phyloP scores from a whole-genome alignment of 2,329 filamentous ascomycete species.

The Clonostachys sp. region DNA sequence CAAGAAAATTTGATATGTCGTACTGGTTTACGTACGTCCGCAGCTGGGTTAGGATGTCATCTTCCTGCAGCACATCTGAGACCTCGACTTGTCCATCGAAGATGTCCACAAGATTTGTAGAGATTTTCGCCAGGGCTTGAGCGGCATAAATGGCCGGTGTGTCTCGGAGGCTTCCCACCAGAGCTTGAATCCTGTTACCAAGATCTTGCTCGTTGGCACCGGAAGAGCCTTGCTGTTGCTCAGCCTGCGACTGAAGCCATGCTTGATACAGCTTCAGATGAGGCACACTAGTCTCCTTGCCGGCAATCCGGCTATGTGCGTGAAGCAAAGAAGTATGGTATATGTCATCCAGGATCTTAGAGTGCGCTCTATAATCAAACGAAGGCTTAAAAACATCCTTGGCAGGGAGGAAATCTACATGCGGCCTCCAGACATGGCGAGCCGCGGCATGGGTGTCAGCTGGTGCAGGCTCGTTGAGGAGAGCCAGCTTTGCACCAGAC shows the following conservation, averaged over 20 bases:
- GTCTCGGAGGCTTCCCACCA: neutral
- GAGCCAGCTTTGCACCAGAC: neutral
- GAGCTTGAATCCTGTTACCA: neutral
- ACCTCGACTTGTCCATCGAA: conserved; percentile 14
- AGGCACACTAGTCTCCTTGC: conserved; percentile 9
- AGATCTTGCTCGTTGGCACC: neutral
- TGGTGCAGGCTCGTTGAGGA: neutral
- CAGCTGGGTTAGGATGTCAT: conserved; percentile 19
- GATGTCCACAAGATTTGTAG: conserved; percentile 6
- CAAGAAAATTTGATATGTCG: conserved; percentile 9
- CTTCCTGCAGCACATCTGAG: conserved; percentile 21
- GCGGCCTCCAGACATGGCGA: neutral
- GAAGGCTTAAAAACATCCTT: neutral
- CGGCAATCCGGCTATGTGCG: conserved; percentile 4
- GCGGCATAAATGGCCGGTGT: neutral
- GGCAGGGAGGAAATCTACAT: neutral
- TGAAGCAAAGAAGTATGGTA: neutral
- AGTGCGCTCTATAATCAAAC: conserved; percentile 11
- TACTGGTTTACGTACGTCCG: conserved; percentile 14
- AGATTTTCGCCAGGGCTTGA: conserved; percentile 3
- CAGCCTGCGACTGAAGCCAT: conserved; percentile 17
- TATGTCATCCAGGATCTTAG: conserved; percentile 1
- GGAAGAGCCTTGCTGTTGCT: neutral
- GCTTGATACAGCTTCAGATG: conserved; percentile 17
- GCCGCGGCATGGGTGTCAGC: neutral